Percentiles rank a stretch among this genome's conserved stretches.
phyloP scores from a whole-genome alignment of 1,284 basidiomycete species.

The Athelia psychrophila region DNA sequence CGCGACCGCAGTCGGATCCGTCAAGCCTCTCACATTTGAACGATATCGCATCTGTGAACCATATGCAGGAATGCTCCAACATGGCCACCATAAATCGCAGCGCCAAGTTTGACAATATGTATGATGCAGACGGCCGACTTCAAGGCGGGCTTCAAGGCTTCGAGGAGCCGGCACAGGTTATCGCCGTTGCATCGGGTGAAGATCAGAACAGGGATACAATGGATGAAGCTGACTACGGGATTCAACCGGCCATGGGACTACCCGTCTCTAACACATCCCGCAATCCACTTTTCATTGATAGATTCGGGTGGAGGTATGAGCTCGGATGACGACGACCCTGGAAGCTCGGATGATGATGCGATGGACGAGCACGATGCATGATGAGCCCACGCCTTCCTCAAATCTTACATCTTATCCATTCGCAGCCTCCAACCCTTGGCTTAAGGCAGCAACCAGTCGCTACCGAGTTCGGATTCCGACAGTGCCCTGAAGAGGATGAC shows the following conservation, averaged over 20 bases:
- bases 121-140: conserved; percentile 77
- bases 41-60: conserved; percentile 97
- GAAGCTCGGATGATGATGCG: too few relatives aligned
- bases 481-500: conserved; percentile 28
- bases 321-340: conserved; percentile 61
- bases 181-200: conserved; percentile 56
- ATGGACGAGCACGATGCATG: conserved; percentile 75
- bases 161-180: conserved; percentile 80
- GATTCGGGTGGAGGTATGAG: conserved; percentile 80
- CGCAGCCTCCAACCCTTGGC: conserved; percentile 19
- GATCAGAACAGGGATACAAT: conserved; percentile 52
- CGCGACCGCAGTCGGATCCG: conserved; percentile 67
- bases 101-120: conserved; percentile 60
- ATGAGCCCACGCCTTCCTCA: conserved; percentile 37
- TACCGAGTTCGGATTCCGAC: conserved; percentile 25
- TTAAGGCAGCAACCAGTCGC: conserved; percentile 20
- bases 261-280: conserved; percentile 63
- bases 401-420: conserved; percentile 24
- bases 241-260: conserved; percentile 68
- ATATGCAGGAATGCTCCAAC: conserved; percentile 95
- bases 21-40: conserved; percentile 88
- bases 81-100: conserved; percentile 93
- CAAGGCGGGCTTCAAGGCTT: conserved; percentile 79
- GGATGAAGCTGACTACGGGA: conserved; percentile 56
- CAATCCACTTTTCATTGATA: conserved; percentile 47